Percentiles rank a stretch among this genome's conserved stretches.
Evolutionary conservation across 78 protist species (phyloP).

Genomic region (Pigoraptor vietnamica): DNA sequence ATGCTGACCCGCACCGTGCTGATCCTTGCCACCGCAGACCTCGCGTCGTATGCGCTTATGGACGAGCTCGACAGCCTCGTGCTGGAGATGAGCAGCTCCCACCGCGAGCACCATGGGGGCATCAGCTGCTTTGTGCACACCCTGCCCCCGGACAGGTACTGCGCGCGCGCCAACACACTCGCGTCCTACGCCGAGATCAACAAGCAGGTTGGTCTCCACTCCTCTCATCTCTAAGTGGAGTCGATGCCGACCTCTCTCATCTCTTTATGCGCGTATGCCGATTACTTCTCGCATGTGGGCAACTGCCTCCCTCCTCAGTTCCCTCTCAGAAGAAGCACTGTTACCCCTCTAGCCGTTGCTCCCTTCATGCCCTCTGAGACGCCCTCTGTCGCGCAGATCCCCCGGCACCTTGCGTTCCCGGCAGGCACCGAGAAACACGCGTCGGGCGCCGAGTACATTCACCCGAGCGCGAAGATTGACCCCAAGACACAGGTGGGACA

Average conservation of each 20-base stretch:
- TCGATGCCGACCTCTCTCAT: no score
- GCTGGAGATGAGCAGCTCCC: background rate
- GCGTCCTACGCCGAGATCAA: slow-evolving; percentile 26
- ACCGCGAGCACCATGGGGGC: background rate
- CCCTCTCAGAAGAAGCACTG: no score
- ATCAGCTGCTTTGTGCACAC: slow-evolving; percentile 23
- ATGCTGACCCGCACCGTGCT: background rate
- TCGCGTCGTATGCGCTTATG: background rate
- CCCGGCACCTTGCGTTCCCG: background rate
- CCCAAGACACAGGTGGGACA: background rate
- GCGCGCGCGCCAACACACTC: slow-evolving; percentile 38
- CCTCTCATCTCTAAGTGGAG: no score
- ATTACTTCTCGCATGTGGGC: no score
- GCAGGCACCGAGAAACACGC: background rate
- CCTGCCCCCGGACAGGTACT: slow-evolving; percentile 17
- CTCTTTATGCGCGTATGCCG: no score
- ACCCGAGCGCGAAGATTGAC: background rate
- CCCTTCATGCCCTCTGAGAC: no score
- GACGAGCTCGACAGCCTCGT: background rate
- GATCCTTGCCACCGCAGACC: background rate
- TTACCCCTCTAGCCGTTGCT: no score
- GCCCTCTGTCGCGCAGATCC: no score
- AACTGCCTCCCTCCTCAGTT: no score
- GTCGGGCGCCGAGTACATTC: background rate
- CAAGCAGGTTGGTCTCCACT: no score